Base-by-base conservation (phyloP, 2,329 filamentous ascomycete species). In the Salinomyces thailandicus region DNA sequence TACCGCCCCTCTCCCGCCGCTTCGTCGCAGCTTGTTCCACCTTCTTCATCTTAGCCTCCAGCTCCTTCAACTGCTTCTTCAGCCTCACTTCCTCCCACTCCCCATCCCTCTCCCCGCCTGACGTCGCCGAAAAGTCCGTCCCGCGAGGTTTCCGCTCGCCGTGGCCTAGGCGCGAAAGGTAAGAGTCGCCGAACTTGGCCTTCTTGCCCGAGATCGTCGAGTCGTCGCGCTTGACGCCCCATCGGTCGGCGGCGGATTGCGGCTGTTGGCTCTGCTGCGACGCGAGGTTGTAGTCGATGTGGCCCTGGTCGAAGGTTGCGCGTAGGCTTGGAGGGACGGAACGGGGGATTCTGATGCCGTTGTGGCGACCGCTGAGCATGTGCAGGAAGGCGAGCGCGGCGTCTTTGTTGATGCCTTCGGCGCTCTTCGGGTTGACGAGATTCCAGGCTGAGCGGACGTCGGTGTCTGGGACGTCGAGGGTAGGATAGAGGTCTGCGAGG, bases 1-100 rank as follows among this genome's bases (percentile, higher is more conserved):
- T 18, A 7, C 37, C 56, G 12, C 54, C 54, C 2, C 55, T 39
- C 51, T 59, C 69, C 59, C 62, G 54, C 27, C 61, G 50, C 41
- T 56, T 55, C 31, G 69, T 71, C 39, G 75, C 70, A 42, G 74
- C 73, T 51, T 81, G 75, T 62, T 93, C 86, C 1, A 94, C 81
- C 40, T 81, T 79, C 22, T 79, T 77, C 44, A 95, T 81, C 68
- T 93, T 93, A 38, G 81, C 73, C 52, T 98, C 87, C 18, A 98
- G 68, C 51, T 96, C 89, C 16, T 77, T 73, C 19, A 98, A 74
- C 62, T 96, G 86, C 58, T 91, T 87, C 71, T 93, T 89, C 47
- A 98, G 71, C 36, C 87, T 76, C 30, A 96, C 91, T 62, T 96
- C 91, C 62, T 98, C 91, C 86, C 91, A 96, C 58, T 98, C 91